Base-by-base conservation (phyloP, 805 yeast species). In the Metschnikowia lachancei region DNA sequence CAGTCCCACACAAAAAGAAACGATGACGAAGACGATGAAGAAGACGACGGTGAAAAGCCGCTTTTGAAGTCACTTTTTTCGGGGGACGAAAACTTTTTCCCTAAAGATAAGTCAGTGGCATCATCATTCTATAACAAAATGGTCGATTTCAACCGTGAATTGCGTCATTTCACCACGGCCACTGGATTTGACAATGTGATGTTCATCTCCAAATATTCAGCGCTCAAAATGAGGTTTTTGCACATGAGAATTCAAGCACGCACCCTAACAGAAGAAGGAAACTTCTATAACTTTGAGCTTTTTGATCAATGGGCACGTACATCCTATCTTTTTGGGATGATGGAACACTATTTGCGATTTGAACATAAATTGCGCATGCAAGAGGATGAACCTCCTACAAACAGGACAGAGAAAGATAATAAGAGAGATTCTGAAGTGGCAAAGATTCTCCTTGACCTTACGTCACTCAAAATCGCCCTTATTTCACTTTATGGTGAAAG, bases 221-320 rank as follows among this genome's bases (percentile, higher is more conserved):
- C 26, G 13, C 29, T 35, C 16, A 35, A 17, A 19, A 9, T 13
- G 17, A 13, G 29, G 29, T 35, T 20, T 20, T 35, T 35, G 29
- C 29, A 13, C 10, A 11, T 20, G 38, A 14, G 20, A 8, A 35
- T 35, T 12, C 38, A 35, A 22, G 29, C 13, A 19, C 38, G 38
- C 26, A 20, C n/a, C 12, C 13, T 35, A 11, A 35, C n/a, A 5
- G 29, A 35, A 19, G 26, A n/a, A 13, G 35, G 42, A 5, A 39
- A 29, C 29, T 39, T 30, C 29, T 39, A 39, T 24, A 30, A 30
- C 18, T 39, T 39, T n/a, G 42, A 39, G 13, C 16, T 39, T 3
- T 20, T 13, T 4, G 36, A 39, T 19, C 42, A 39, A 17, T 39
- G 42, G 42, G 35, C 42, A 1, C 10, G 29, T 12, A 30, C 20